phyloP scores from a whole-genome alignment of 805 yeast genomes.

The Lachancea fermentati region DNA sequence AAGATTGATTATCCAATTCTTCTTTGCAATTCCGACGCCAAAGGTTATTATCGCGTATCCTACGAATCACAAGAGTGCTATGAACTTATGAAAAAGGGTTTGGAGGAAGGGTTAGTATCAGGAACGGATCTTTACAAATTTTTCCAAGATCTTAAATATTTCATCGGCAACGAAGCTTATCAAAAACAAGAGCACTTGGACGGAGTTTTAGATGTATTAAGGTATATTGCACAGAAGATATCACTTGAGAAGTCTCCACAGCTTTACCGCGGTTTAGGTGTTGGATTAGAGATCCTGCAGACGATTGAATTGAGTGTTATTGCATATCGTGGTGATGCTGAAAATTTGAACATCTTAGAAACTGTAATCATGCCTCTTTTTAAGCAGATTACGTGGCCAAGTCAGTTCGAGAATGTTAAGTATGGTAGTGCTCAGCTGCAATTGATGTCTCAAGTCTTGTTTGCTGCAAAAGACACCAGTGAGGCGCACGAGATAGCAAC shows the following conservation, averaged over 20 bases:
- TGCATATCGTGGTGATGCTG: conserved; percentile 9
- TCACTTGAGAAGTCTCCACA: conserved; percentile 14
- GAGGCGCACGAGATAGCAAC: conserved; percentile 32
- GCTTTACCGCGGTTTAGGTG: conserved; percentile 25
- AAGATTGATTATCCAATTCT: conserved; percentile 15
- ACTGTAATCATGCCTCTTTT: conserved; percentile 18
- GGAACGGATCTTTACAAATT: conserved; percentile 28
- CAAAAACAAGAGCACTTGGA: conserved; percentile 25
- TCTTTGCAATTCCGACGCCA: conserved; percentile 19
- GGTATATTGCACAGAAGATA: conserved; percentile 12
- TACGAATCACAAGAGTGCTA: conserved; percentile 35
- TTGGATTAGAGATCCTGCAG: conserved; percentile 26
- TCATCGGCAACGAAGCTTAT: conserved; percentile 27
- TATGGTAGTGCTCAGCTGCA: conserved; percentile 37
- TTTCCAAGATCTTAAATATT: conserved; percentile 30
- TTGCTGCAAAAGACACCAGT: conserved; percentile 14
- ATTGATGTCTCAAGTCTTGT: conserved; percentile 22
- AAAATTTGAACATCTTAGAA: not conserved
- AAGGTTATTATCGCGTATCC: conserved; percentile 45
- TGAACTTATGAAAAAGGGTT: conserved; percentile 19
- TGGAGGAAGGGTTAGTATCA: conserved; percentile 20
- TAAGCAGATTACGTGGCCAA: conserved; percentile 35
- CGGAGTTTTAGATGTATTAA: conserved; percentile 27
- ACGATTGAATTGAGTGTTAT: conserved; percentile 12
- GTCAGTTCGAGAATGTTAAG: conserved; percentile 19